Conservation (phyloP, 2,329 filamentous ascomycete species). For the Orbilia oligospora region DNA sequence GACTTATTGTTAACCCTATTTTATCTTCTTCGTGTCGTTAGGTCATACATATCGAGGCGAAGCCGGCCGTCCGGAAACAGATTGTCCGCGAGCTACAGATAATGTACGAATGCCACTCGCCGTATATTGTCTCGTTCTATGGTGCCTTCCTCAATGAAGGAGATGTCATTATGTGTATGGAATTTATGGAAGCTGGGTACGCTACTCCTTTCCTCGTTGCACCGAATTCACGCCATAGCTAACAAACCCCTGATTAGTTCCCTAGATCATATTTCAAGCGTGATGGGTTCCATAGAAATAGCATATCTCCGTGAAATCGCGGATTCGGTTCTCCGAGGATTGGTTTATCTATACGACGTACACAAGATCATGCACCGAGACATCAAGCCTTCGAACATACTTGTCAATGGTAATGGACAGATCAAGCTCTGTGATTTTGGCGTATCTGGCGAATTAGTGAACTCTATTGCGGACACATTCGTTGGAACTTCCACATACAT, state of each 20-base stretch:
- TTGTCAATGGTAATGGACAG: constrained; percentile 91
- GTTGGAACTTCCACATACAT: constrained; percentile 99
- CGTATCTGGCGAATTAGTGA: constrained; percentile 97
- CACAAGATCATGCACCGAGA: constrained; percentile 99
- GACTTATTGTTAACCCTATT: constrained; percentile 30
- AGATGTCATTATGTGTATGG: constrained; percentile 99
- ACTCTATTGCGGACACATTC: constrained; percentile 97
- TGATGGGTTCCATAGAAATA: constrained; percentile 94
- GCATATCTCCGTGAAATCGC: constrained; percentile 98
- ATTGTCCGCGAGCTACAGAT: constrained; percentile 98
- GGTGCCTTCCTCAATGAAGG: constrained; percentile 97
- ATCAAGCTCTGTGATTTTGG: constrained; percentile 99
- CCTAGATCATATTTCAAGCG: constrained; percentile 91
- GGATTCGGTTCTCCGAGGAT: constrained; percentile 90
- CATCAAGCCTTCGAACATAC: constrained; percentile 97
- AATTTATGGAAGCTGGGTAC: constrained; percentile 99
- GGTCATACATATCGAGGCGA: constrained; percentile 98
- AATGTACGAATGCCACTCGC: constrained; percentile 97
- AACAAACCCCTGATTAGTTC: constrained; percentile 73
- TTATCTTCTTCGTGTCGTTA: constrained; percentile 67
- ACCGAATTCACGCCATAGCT: neutral
- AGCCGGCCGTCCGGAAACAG: constrained; percentile 95
- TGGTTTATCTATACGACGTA: constrained; percentile 94
- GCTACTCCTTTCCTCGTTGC: constrained; percentile 65
- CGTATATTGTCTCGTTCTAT: constrained; percentile 97